Base-by-base conservation (phyloP, 2,329 filamentous ascomycete species). In the Dactylellina leptospora region DNA sequence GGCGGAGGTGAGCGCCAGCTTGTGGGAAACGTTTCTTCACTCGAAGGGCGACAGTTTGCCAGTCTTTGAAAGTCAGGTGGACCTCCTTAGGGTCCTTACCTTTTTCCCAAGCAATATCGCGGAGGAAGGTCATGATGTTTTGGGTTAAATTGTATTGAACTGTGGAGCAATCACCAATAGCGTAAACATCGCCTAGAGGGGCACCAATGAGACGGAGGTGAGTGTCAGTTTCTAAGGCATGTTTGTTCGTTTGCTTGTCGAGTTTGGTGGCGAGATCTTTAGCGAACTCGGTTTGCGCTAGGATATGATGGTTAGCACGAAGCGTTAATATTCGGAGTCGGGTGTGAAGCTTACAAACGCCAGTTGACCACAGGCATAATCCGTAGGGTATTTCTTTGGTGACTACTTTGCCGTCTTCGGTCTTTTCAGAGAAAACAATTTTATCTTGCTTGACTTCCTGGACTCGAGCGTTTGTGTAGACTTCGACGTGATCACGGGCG, bases 341-440 rank as follows among this genome's bases (percentile, higher is more conserved):
- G 13, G 44, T 36, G 11, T 23, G 20, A 11, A 18, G 79, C 82
- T 78, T 77, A 83, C 82, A 81, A 30, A 99, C 93, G 73, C 95
- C 95, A 0, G 95, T 99, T 0, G 95, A 97, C 95, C 95, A 99
- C 11, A 99, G 84, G 77, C 95, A 97, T 82, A 99, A 96, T 25
- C 92, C 95, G 83, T 92, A 93, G 0, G 95, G 93, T 0, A 99
- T 86, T 77, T 99, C 95, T 79, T 99, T 99, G 22, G 88, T 90
- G n/a, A 96, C 77, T 0, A 88, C 80, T 27, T 87, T 86, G 44
- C 92, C 92, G 59, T 92, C 83, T 2, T 90, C 86, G 51, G 84
- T 84, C 78, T 91, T 89, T 79, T 99, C 93, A 0, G 89, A 90
- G 81, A 96, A 99, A 22, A 96, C 81, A 71, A 99, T 96, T 77